These are phyloP conservation scores for Entomortierella parvispora DNA, from an alignment of 192 early-diverging fungal genomes.

Conservation along the genomic window DNA sequence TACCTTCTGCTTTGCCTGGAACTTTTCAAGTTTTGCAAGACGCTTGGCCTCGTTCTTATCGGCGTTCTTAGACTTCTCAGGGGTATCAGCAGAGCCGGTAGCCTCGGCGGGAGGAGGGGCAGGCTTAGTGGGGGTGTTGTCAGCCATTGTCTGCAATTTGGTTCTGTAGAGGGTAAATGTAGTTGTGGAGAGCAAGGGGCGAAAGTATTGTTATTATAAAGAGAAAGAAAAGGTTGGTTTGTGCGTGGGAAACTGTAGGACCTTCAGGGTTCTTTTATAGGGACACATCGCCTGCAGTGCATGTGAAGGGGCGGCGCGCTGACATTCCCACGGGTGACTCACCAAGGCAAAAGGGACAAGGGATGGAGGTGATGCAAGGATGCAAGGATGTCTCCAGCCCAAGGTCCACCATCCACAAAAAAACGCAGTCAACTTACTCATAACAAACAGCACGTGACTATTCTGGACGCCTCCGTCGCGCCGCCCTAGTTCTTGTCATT, in stretches of 20 bases:
- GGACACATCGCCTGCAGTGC: too few relatives aligned
- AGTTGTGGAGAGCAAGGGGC: not conserved
- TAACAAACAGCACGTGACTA: conserved; percentile 15
- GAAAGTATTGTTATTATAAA: not conserved
- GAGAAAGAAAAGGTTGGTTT: not conserved
- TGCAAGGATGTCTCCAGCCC: not conserved
- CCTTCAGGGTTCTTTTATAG: conserved; percentile 6
- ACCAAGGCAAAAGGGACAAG: conserved; percentile 32
- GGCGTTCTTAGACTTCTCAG: conserved; percentile 79
- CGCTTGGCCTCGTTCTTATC: conserved; percentile 93
- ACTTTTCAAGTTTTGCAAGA: conserved; percentile 93
- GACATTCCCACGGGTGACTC: conserved; percentile 23
- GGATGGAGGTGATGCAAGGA: not conserved
- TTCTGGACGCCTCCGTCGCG: not conserved
- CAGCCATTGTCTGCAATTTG: conserved; percentile 34
- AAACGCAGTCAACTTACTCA: conserved; percentile 10
- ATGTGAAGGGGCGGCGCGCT: not conserved
- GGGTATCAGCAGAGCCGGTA: conserved; percentile 14
- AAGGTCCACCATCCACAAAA: not conserved
- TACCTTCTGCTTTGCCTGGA: conserved; percentile 90
- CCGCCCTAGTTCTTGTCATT: conserved; percentile 4
- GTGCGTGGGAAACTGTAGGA: conserved; percentile 22
- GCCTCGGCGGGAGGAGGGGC: conserved; percentile 18
- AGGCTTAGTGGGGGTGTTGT: conserved; percentile 38
- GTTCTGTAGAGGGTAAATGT: conserved; percentile 14